Base-by-base conservation (phyloP, 148 eudicot species). In the Vaccinium macrocarpon region DNA sequence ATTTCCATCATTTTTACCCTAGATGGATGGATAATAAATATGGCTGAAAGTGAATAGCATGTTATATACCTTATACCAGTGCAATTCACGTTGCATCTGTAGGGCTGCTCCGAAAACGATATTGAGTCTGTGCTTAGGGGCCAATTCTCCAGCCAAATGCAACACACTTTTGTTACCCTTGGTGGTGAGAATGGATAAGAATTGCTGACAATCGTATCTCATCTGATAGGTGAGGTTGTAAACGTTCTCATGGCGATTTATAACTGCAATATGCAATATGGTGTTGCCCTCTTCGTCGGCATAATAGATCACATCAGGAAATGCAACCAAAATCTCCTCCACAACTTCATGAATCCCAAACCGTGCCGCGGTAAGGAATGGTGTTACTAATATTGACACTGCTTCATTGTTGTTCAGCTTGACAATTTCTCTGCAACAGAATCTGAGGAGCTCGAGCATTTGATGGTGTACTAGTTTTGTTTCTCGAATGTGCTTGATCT, bases 51-150 rank as follows among this genome's bases (percentile, higher is more conserved):
- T 2, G 35, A 52, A 5, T 15, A 27, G 15, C 16, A 11, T 27
- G 21, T 64, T 16, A n/a, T n/a, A n/a, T n/a, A 86, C 87, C 85
- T 86, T 78, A 42, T 51, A 86, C 87, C 87, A 86, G 16, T 82
- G 87, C 61, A 86, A n/a, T 46, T 86, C 87, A 11, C 82, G 84
- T 50, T 86, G 87, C 87, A 86, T 86, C 73, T 86, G 87, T 1
- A 86, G 80, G 72, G 82, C 85, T 38, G 87, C 78, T 0, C 87
- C 87, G 53, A 78, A 55, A 71, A 68, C 72, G 6, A 79, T 55
- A 56, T 82, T 82, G 71, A 86, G 85, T 21, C 23, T 81, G 38
- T 46, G 38, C 21, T 81, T 25, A 15, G 87, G 87, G 6, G 85
- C 85, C 49, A 86, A 64, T 18, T 82, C 25, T 32, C 82, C 85